These are phyloP conservation scores for Lentinula raphanica DNA, from an alignment of 768 basidiomycete species.

Conservation along the genomic window DNA sequence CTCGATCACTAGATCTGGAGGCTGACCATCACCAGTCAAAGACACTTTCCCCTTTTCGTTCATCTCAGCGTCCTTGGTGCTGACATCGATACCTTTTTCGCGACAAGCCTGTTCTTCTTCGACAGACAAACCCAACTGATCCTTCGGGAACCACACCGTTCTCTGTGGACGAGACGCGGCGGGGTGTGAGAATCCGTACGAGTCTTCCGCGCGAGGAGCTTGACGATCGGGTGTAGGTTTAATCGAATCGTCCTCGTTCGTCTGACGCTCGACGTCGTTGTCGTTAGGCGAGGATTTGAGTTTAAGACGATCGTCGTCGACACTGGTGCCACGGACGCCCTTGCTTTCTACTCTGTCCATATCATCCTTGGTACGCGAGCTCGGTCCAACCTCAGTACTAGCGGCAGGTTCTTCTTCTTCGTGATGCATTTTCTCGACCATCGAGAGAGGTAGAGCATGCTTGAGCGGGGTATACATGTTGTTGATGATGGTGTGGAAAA, in stretches of 20 bases:
- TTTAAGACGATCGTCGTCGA: slow-evolving; percentile 4
- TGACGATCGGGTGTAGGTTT: slow-evolving; percentile 6
- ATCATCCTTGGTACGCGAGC: not conserved
- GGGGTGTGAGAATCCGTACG: slow-evolving; percentile 85
- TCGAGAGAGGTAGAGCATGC: slow-evolving; percentile 67
- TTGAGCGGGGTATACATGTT: slow-evolving; percentile 79
- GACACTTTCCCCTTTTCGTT: slow-evolving; percentile 57
- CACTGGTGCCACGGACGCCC: not conserved
- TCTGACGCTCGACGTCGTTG: not conserved
- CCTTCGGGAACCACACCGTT: slow-evolving; percentile 80
- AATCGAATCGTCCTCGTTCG: slow-evolving; percentile 8
- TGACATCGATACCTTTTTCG: slow-evolving; percentile 47
- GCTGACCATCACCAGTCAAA: slow-evolving; percentile 32
- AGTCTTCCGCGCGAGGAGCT: slow-evolving; percentile 24
- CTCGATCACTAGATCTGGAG: slow-evolving; percentile 26
- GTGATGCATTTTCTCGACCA: slow-evolving; percentile 65
- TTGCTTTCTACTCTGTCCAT: not conserved
- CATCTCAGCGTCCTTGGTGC: slow-evolving; percentile 48
- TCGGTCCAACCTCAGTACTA: not conserved
- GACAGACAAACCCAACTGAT: slow-evolving; percentile 57
- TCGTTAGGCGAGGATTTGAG: not conserved
- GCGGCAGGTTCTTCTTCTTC: slow-evolving; percentile 15
- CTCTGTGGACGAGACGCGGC: slow-evolving; percentile 70
- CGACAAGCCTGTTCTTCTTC: slow-evolving; percentile 57
- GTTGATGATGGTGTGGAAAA: slow-evolving; percentile 69